Evolutionary conservation across 177 flowering plant species (phyloP).

Genomic region (Vitis hybrid): DNA sequence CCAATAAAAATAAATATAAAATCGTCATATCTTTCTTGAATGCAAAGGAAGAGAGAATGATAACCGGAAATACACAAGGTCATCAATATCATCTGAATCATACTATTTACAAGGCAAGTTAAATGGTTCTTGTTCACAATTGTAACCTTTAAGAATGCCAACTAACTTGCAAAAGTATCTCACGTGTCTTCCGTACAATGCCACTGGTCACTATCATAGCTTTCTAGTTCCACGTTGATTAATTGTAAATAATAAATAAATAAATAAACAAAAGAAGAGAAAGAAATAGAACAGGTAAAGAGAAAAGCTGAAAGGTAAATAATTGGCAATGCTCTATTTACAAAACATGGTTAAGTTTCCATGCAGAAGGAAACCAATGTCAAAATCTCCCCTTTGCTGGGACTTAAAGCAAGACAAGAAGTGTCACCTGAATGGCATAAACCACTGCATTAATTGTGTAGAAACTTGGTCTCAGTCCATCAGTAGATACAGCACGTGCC

Average conservation of each 20-base stretch:
- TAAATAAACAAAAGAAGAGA: background rate
- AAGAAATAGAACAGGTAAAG: background rate
- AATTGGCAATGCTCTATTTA: background rate
- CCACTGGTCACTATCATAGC: background rate
- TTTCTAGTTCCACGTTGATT: background rate
- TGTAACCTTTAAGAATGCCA: background rate
- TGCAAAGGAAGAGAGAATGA: background rate
- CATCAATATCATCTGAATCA: background rate
- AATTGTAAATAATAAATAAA: background rate
- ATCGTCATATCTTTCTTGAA: background rate
- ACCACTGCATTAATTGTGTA: conserved; percentile 67
- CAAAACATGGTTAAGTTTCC: conserved; percentile 1
- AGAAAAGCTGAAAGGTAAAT: background rate
- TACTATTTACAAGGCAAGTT: background rate
- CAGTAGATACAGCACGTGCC: conserved; percentile 94
- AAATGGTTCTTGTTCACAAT: background rate
- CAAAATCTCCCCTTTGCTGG: conserved; percentile 6
- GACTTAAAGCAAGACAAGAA: conserved; percentile 10
- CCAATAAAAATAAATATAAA: no score
- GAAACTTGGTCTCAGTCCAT: conserved; percentile 83
- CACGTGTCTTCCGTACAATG: background rate
- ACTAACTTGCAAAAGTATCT: background rate
- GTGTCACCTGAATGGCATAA: conserved; percentile 76
- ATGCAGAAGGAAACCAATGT: conserved; percentile 1
- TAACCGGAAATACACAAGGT: background rate